Base-by-base conservation (phyloP, 805 yeast genomes). In the Ogataea thermomethanolica region DNA sequence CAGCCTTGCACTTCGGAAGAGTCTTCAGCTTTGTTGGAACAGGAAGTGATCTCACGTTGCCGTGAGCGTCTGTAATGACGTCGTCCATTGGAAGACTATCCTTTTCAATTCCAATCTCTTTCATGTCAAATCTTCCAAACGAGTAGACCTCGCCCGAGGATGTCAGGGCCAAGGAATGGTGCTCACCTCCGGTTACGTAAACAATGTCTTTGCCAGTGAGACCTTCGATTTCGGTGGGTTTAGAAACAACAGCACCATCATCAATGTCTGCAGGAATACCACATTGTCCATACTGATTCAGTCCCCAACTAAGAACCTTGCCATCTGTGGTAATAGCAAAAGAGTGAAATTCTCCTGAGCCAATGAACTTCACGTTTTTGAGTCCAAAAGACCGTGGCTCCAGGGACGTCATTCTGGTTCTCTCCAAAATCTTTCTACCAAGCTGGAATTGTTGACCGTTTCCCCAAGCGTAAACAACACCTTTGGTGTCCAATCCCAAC, bases 201-300 rank as follows among this genome's bases (percentile, higher is more conserved):
- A 69, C 70, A 35, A 84, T 76, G 8, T 71, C 65, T 50, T 79
- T 76, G 20, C 70, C 81, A 4, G 77, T 70, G 34, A 93, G 75
- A 11, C 73, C 69, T n/a, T 72, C 70, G 31, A 90, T 82, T 39
- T 74, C 74, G 0, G 90, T 84, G 20, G 99, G 98, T 37, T 71
- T 76, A 8, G 80, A 67, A 32, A 93, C 78, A 41, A 86, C 72
- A 2, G 93, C 84, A 15, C 95, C 96, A 62, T 88, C 96, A 55
- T 84, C 93, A 40, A 85, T 76, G 36, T 78, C 79, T 25, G 82
- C 81, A 11, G 85, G 71, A 17, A 81, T 70, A 43, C 96, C 98
- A 70, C 97, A 88, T 66, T 93, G 99, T 15, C 98, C 98, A 58
- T 78, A 93, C 64, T 93, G 97, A 61, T 93, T 93, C 55, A 93